Evolutionary conservation across 176 grass and related monocot genomes (phyloP), one percentile per base, ranked within the genome.

Genomic region (Echinochloa phyllopogon): DNA sequence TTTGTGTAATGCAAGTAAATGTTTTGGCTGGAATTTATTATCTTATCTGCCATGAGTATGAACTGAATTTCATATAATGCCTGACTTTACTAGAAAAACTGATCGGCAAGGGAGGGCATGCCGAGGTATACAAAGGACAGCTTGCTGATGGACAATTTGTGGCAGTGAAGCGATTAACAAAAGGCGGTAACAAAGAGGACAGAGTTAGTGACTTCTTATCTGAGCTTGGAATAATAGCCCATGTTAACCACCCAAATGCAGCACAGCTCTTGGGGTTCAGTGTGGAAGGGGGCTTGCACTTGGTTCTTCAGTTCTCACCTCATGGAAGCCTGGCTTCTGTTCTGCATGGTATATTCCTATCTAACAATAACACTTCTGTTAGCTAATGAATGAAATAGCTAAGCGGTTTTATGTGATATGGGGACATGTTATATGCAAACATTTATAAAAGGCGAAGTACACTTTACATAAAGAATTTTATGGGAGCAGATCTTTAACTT

Each of bases 201-300:
- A 88, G 97, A 68, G 74, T 96, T 58, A 93, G 84, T 18, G 90
- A 96, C 84, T 99, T 99, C 84, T 72, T 99, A 49, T 94, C 97
- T 11, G 97, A 99, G 84, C 92, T 99, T 69, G 97, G 97, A 92
- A 99, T 99, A 40, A 99, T 99, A 80, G 94, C 97, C n/a, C 97
- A 99, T 84, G 97, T 99, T 12, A 96, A 96, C 80, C 97, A 99
- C 67, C 87, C 90, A 80, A 96, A 99, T 29, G 94, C 97, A n/a
- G 97, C 94, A 20, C 97, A 99, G 70, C 92, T 99, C 20, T 71
- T 99, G 88, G 97, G 97, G 59, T 99, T 99, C 85, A 94, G 90
- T 58, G 94, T 94, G 40, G 97, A 99, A 84, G 88, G 82, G 3
- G 97, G 94, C 12, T 81, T 96, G 83, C 97, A 96, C 78, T 83